Percentiles rank a stretch among this genome's conserved stretches.
Conservation (phyloP, 1,284 basidiomycete species). For the Sphagnurus paluster region DNA sequence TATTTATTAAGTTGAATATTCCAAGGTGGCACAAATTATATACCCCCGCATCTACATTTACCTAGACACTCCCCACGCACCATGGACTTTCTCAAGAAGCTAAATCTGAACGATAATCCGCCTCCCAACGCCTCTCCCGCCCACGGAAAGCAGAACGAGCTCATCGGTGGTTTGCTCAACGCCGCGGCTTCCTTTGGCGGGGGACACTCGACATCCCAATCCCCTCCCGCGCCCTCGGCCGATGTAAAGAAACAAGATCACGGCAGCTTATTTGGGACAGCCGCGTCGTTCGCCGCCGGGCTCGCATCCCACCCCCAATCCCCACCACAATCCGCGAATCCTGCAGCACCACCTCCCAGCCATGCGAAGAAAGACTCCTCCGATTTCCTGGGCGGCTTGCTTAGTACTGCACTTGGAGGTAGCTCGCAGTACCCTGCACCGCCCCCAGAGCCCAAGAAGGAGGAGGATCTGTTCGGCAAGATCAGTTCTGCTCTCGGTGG, state of each 20-base stretch:
- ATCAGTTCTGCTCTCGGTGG: constrained; percentile 7
- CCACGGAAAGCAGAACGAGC: neutral
- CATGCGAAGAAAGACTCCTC: constrained; percentile 7
- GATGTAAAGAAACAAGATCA: neutral
- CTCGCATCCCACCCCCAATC: neutral
- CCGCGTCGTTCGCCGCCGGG: too few relatives aligned
- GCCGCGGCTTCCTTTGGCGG: neutral
- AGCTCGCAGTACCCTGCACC: neutral
- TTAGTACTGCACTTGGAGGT: neutral
- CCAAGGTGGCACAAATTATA: too few relatives aligned
- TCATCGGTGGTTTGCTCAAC: neutral
- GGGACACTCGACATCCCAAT: neutral
- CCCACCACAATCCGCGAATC: neutral
- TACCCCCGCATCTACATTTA: too few relatives aligned
- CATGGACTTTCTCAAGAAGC: constrained; percentile 21
- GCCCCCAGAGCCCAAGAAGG: constrained; percentile 1
- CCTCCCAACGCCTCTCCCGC: neutral
- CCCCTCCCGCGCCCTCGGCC: neutral
- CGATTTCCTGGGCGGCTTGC: too few relatives aligned
- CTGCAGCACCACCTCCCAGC: neutral
- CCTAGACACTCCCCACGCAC: too few relatives aligned
- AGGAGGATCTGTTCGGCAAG: constrained; percentile 11
- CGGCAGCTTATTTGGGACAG: too few relatives aligned
- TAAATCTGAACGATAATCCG: constrained; percentile 9
- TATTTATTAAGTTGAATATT: too few relatives aligned